Evolutionary conservation across 129 eudicot genomes (phyloP).

Genomic region (Oenanthe sinensis): DNA sequence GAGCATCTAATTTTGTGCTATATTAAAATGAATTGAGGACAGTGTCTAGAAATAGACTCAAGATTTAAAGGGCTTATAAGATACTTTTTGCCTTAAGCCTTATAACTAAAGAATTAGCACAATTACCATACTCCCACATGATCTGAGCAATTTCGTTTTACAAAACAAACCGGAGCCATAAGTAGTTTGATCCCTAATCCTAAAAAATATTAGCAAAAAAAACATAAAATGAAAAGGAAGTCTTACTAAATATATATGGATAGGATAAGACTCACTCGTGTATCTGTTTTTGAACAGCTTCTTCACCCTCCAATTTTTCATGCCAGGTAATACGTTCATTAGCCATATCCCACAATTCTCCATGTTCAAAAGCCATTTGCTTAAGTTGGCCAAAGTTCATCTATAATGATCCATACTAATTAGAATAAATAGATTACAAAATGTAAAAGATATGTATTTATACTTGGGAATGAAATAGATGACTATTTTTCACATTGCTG

Average conservation of each 20-base stretch:
- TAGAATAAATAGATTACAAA: not conserved
- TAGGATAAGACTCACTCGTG: constrained; percentile 69
- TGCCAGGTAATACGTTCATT: constrained; percentile 88
- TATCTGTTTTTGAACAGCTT: constrained; percentile 76
- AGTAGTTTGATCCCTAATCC: not conserved
- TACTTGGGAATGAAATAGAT: not conserved
- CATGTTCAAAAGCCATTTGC: constrained; percentile 80
- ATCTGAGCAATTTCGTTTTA: not conserved
- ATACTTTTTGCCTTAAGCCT: not conserved
- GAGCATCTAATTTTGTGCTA: not conserved
- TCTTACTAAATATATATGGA: not conserved
- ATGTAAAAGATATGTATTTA: not conserved
- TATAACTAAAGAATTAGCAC: not conserved
- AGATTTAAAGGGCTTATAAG: not conserved
- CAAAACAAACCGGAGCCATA: not conserved
- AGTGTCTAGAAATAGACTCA: not conserved
- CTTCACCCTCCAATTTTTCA: constrained; percentile 85
- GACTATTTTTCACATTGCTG: not conserved
- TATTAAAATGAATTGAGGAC: not conserved
- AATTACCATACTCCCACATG: not conserved
- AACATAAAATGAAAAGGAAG: not conserved
- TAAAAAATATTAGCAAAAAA: not conserved
- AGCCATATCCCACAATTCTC: constrained; percentile 82
- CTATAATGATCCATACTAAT: not conserved
- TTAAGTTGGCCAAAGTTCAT: constrained; percentile 66